A percentile compares a stretch with the other conserved stretches of the same genome.
These are phyloP conservation scores for Colletotrichum tanaceti DNA, from an alignment of 2,329 filamentous ascomycete genomes.

Conservation along the genomic window DNA sequence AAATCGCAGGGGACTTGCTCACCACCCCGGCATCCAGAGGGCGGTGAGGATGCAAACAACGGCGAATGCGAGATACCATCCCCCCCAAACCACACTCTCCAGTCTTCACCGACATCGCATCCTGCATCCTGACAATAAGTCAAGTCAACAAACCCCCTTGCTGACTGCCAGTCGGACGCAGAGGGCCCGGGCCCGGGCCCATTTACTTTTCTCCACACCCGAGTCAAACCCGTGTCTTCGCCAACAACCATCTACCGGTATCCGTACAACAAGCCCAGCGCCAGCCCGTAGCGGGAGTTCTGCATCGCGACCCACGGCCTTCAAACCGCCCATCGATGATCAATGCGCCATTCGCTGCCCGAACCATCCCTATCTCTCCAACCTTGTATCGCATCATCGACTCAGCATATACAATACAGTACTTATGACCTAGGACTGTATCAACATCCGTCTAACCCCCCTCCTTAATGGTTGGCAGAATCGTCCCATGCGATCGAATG, in stretches of 20 bases:
- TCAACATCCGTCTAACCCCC: too few relatives aligned
- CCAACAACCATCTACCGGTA: constrained; percentile 11
- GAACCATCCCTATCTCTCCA: constrained; percentile 4
- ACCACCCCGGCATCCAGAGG: constrained; percentile 26
- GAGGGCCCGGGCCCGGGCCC: constrained; percentile 5
- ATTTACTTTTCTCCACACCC: constrained; percentile 17
- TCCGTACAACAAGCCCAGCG: neutral
- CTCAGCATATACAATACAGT: too few relatives aligned
- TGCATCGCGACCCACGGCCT: constrained; percentile 16
- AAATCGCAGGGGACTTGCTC: constrained; percentile 12
- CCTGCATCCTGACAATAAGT: neutral
- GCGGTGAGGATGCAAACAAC: constrained; percentile 33
- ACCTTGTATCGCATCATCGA: constrained; percentile 36
- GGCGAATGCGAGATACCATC: neutral
- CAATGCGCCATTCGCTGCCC: neutral
- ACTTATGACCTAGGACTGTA: too few relatives aligned
- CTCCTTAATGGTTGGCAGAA: constrained; percentile 8
- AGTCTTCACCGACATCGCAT: constrained; percentile 32
- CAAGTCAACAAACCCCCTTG: constrained; percentile 13
- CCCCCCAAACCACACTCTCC: neutral
- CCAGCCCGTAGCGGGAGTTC: neutral
- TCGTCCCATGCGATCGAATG: constrained; percentile 22
- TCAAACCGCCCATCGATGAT: constrained; percentile 2
- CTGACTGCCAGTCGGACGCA: neutral
- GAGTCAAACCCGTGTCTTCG: neutral